Evolutionary conservation across 2,329 filamentous ascomycete genomes (phyloP).

Genomic region (Pestalotiopsis sp.): DNA sequence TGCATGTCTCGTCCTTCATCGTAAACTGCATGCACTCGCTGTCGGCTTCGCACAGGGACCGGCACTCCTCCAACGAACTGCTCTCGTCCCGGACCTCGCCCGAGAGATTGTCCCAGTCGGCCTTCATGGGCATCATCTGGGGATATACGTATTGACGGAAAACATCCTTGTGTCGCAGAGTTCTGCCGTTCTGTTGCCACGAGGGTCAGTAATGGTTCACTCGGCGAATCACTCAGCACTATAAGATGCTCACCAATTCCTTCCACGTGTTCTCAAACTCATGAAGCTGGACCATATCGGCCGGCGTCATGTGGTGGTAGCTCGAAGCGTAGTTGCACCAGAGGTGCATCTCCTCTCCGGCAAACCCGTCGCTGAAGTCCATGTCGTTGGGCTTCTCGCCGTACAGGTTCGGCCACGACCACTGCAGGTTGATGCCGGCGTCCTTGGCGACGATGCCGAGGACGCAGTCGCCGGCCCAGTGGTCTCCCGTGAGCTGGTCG

Average conservation of each 20-base stretch:
- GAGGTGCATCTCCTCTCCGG: slow-evolving; percentile 38
- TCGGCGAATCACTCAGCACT: neutral
- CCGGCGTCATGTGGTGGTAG: slow-evolving; percentile 49
- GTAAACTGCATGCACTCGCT: slow-evolving; percentile 33
- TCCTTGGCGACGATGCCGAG: slow-evolving; percentile 49
- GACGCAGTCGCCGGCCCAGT: slow-evolving; percentile 54
- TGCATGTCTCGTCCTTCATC: slow-evolving; percentile 27
- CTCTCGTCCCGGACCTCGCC: slow-evolving; percentile 22
- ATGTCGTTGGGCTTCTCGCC: slow-evolving; percentile 41
- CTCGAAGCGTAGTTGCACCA: slow-evolving; percentile 53
- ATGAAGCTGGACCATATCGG: slow-evolving; percentile 44
- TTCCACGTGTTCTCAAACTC: slow-evolving; percentile 45
- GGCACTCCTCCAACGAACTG: slow-evolving; percentile 28
- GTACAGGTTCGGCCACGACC: slow-evolving; percentile 49
- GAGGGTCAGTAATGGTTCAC: neutral
- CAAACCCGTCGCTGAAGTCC: slow-evolving; percentile 43
- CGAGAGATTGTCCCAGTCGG: slow-evolving; percentile 34
- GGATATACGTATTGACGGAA: slow-evolving; percentile 30
- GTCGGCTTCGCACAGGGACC: slow-evolving; percentile 25
- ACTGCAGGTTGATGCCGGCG: slow-evolving; percentile 44
- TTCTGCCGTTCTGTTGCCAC: slow-evolving; percentile 22
- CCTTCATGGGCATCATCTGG: slow-evolving; percentile 21
- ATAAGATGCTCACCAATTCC: slow-evolving; percentile 24
- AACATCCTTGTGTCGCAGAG: slow-evolving; percentile 31
- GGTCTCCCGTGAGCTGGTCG: slow-evolving; percentile 45